These are phyloP conservation scores for Leptographium lundbergii DNA, from an alignment of 2,329 filamentous ascomycete species.

Conservation along the genomic window DNA sequence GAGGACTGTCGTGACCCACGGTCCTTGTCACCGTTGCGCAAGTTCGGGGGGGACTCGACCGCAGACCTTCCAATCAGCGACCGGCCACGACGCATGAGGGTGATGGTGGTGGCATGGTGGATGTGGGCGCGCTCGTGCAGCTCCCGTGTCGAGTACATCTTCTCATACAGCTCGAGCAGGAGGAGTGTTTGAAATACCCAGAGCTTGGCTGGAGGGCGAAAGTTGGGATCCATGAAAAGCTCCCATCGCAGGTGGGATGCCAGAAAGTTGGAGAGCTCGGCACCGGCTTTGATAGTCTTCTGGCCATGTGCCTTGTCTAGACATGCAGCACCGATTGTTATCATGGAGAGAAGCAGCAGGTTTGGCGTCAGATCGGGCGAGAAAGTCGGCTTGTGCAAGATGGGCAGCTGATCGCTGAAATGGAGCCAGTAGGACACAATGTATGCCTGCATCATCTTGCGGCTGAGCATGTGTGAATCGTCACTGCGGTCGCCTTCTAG, in stretches of 20 bases:
- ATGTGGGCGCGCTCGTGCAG: slow-evolving; percentile 93
- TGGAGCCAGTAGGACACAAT: slow-evolving; percentile 90
- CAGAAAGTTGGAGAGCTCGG: slow-evolving; percentile 76
- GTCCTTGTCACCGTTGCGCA: slow-evolving; percentile 50
- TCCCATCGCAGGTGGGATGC: slow-evolving; percentile 93
- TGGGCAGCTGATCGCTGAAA: slow-evolving; percentile 88
- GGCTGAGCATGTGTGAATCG: slow-evolving; percentile 57
- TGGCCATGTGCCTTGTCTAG: slow-evolving; percentile 71
- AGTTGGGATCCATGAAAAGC: slow-evolving; percentile 84
- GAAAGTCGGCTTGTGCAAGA: slow-evolving; percentile 90
- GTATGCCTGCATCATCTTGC: slow-evolving; percentile 92
- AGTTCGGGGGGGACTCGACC: slow-evolving; percentile 70
- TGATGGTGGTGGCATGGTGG: slow-evolving; percentile 90
- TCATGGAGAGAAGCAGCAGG: slow-evolving; percentile 73
- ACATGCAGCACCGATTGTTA: slow-evolving; percentile 84
- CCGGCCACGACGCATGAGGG: slow-evolving; percentile 84
- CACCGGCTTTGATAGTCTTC: slow-evolving; percentile 61
- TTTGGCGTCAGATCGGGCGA: slow-evolving; percentile 77
- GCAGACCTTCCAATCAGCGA: slow-evolving; percentile 79
- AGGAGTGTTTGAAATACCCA: slow-evolving; percentile 93
- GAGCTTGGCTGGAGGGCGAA: slow-evolving; percentile 80
- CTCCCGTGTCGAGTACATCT: slow-evolving; percentile 89
- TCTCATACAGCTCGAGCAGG: slow-evolving; percentile 86
- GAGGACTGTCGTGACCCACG: slow-evolving; percentile 48
- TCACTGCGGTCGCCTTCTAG: slow-evolving; percentile 64